Base-by-base conservation (phyloP, 139 green algal species). In the Chlorokybus atmophyticus region DNA sequence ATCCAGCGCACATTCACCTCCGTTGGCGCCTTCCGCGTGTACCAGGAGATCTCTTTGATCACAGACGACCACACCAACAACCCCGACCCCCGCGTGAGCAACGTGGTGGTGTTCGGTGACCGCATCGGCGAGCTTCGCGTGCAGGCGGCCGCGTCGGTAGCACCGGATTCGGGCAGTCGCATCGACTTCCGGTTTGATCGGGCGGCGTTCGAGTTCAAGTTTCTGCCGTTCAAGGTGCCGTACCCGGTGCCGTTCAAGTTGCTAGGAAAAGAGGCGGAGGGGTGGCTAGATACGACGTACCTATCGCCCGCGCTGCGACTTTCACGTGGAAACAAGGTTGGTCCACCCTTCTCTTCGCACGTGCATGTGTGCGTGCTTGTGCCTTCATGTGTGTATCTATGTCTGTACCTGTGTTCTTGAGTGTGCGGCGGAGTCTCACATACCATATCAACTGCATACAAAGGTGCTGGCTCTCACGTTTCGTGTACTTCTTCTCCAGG, bases 231-330 rank as follows among this genome's bases (percentile, higher is more conserved):
- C 54, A 21, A 32, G 27, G 4, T 76, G 28, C 90, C 90, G 3
- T 98, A 96, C 70, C 90, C 88, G 3, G 90, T 98, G 35, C 90
- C 90, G 3, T 98, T 98, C 70, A 65, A 73, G 24, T 62, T 95
- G 6, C 74, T 98, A 30, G 86, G 83, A 0, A 85, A 98, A 62
- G 90, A 97, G 62, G 75, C 72, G 29, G 94, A 96, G 78, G 87
- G 67, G 23, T 79, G 69, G 69, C 59, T 79, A 39, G 68, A 77
- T 41, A 77, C 62, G 32, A 50, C 40, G 0, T 79, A 77, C 57
- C 42, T 77, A 6, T 58, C 49, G 27, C 60, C 50, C 17, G 40
- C 28, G 2, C 35, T 76, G 5, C 55, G 68, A 14, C 57, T 76
- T 29, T 60, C 38, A 14, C 56, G 53, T 7, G 68, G 68, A 7